Percentiles rank a stretch among this genome's conserved stretches.
These are phyloP conservation scores for Kluyveromyces wickerhamii DNA, from an alignment of 805 yeast species.

Conservation along the genomic window DNA sequence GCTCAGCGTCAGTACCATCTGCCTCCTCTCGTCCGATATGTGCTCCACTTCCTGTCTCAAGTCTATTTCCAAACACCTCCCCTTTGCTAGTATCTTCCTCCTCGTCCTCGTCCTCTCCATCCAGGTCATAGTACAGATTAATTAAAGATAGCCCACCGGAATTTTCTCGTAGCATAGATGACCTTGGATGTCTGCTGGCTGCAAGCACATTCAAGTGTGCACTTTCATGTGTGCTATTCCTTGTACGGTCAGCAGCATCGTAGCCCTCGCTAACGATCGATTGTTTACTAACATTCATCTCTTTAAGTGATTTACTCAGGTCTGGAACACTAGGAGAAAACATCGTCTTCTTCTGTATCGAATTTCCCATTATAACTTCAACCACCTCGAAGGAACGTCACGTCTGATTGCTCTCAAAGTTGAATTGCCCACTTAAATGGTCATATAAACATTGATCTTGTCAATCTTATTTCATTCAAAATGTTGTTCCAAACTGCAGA, in stretches of 20 bases:
- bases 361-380: not conserved
- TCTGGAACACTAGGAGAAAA: constrained; percentile 10
- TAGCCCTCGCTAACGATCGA: constrained; percentile 1
- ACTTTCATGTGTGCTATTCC: no score
- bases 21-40: constrained; percentile 5
- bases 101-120: constrained; percentile 1
- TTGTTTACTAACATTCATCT: constrained; percentile 1
- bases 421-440: no score
- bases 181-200: constrained; percentile 4
- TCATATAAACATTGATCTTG: no score
- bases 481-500: no score
- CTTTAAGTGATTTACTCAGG: constrained; percentile 4
- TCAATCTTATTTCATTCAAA: no score
- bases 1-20: constrained; percentile 3
- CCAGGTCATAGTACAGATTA: constrained; percentile 7
- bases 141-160: constrained; percentile 8
- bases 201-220: no score
- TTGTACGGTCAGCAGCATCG: no score
- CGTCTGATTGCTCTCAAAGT: no score
- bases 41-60: constrained; percentile 1
- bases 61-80: constrained; percentile 1
- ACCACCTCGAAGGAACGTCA: no score
- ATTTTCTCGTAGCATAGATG: constrained; percentile 4
- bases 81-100: constrained; percentile 3
- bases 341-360: not conserved